A percentile compares a stretch with the other conserved stretches of the same genome.
Evolutionary conservation across 352 stramenopile genomes (phyloP).

Genomic region (Peronospora farinosa): DNA sequence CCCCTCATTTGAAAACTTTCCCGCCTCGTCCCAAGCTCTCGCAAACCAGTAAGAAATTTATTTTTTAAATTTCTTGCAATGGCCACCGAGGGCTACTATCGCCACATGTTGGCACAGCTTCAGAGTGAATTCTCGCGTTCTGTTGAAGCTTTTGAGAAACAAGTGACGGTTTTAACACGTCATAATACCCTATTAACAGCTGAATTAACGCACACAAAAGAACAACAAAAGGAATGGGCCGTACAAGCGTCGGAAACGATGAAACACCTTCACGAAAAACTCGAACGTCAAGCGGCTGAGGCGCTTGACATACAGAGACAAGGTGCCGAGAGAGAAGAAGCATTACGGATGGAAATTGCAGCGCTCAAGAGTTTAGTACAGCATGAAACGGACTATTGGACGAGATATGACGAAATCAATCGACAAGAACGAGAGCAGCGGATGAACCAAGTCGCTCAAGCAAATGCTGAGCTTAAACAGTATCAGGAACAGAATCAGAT

Average conservation of each 20-base stretch:
- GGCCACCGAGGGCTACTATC: conserved; percentile 33
- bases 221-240: conserved; percentile 10
- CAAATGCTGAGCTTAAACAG: conserved; percentile 26
- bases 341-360: conserved; percentile 27
- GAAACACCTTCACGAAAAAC: conserved; percentile 18
- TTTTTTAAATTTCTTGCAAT: neutral
- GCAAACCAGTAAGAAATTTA: too few species aligned
- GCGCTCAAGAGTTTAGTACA: conserved; percentile 37
- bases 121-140: conserved; percentile 55
- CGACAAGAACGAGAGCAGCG: conserved; percentile 31
- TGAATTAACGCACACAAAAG: conserved; percentile 19
- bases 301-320: conserved; percentile 8
- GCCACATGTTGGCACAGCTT: conserved; percentile 47
- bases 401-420: conserved; percentile 18
- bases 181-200: conserved; percentile 47
- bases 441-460: conserved; percentile 26
- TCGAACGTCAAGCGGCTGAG: conserved; percentile 16
- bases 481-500: conserved; percentile 31
- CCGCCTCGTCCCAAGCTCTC: neutral
- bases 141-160: conserved; percentile 50
- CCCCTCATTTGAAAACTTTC: neutral
- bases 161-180: conserved; percentile 34
- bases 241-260: conserved; percentile 11
- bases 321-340: conserved; percentile 20
- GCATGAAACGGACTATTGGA: conserved; percentile 51